These are phyloP conservation scores for Crithidia mellificae DNA, from an alignment of 208 protist species.

Conservation along the genomic window DNA sequence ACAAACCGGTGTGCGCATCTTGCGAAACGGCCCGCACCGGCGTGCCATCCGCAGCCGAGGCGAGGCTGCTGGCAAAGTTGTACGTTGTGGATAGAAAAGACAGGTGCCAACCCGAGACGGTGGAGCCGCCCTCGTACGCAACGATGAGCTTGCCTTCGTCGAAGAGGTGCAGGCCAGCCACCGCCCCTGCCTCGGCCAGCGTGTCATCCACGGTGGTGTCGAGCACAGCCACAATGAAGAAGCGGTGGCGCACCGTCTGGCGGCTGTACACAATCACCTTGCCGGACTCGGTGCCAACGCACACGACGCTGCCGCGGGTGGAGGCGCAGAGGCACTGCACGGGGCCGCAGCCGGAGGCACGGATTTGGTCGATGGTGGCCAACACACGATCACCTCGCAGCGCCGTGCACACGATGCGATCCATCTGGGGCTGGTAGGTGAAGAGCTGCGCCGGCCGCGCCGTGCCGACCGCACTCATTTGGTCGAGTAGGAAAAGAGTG, in stretches of 20 bases:
- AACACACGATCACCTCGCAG: slow-evolving; percentile 25
- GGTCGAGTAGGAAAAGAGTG: slow-evolving; percentile 24
- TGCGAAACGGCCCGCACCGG: slow-evolving; percentile 35
- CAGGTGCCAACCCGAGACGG: slow-evolving; percentile 56
- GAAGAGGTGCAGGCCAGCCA: slow-evolving; percentile 42
- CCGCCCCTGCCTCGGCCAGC: slow-evolving; percentile 9
- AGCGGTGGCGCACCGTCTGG: slow-evolving; percentile 20
- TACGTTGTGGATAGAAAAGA: slow-evolving; percentile 39
- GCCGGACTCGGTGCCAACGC: slow-evolving; percentile 49
- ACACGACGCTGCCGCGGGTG: slow-evolving; percentile 51
- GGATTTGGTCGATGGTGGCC: slow-evolving; percentile 38
- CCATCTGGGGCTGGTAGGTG: slow-evolving; percentile 36
- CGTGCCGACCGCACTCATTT: slow-evolving; percentile 15
- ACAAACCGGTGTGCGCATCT: slow-evolving; percentile 37
- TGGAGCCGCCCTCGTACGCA: slow-evolving; percentile 27
- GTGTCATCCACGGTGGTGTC: slow-evolving; percentile 22
- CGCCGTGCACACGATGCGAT: slow-evolving; percentile 36
- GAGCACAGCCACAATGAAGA: slow-evolving; percentile 42
- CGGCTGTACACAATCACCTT: slow-evolving; percentile 58
- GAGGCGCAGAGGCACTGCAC: slow-evolving; percentile 51
- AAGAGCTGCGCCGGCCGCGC: slow-evolving; percentile 30
- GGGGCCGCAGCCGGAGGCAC: slow-evolving; percentile 43
- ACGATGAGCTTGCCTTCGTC: slow-evolving; percentile 48
- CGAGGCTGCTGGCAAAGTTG: slow-evolving; percentile 36
- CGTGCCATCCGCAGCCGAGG: slow-evolving; percentile 25